phyloP scores from a whole-genome alignment of 345 rosid species.

The Salix arbutifolia region DNA sequence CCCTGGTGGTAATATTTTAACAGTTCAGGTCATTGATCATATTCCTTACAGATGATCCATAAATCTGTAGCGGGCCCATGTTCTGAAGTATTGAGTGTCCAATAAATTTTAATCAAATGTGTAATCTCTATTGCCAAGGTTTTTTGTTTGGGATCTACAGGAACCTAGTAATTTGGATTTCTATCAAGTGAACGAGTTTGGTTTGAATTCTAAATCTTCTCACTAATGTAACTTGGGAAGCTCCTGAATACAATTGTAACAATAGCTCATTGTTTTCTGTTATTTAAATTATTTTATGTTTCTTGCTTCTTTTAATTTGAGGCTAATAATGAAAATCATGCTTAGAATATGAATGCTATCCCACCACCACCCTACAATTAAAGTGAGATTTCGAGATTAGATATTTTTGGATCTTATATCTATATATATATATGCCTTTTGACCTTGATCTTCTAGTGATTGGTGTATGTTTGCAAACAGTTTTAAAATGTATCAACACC shows the following conservation, averaged over 20 bases:
- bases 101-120: background rate
- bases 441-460: background rate
- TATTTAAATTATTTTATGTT: background rate
- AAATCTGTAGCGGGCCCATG: background rate
- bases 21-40: background rate
- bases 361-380: background rate
- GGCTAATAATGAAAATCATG: background rate
- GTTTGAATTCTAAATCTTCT: background rate
- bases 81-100: background rate
- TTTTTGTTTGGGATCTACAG: background rate
- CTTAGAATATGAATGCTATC: background rate
- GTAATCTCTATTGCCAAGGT: background rate
- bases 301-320: background rate
- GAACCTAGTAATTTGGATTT: background rate
- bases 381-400: background rate
- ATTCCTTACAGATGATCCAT: background rate
- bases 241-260: background rate
- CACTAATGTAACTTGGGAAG: background rate
- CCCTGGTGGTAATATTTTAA: background rate
- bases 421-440: background rate
- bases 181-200: background rate
- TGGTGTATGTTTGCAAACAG: background rate
- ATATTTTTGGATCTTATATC: background rate
- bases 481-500: background rate
- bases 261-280: background rate